Conservation (phyloP, 2,329 filamentous ascomycete species). For the Tolypocladium ophioglossoides region DNA sequence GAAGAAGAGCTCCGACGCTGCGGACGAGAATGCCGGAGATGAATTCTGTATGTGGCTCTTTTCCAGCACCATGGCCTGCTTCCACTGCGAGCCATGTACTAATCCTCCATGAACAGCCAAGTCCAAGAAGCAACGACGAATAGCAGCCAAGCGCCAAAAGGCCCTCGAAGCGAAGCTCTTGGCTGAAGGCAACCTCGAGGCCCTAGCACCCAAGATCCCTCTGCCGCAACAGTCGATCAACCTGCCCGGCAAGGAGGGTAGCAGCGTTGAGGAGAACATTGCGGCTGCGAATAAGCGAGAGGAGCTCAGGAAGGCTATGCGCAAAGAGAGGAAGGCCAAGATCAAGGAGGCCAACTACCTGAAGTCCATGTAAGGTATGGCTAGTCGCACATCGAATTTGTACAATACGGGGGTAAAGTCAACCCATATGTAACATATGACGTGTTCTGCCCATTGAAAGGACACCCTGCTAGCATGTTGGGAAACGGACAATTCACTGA, state of each 20-base stretch:
- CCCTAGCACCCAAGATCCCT: conserved; percentile 58
- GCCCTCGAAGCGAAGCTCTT: conserved; percentile 46
- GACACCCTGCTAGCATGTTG: not conserved
- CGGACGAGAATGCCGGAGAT: conserved; percentile 52
- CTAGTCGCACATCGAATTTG: conserved; percentile 4
- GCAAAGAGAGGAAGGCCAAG: conserved; percentile 60
- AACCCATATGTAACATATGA: conserved; percentile 15
- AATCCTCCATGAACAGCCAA: conserved; percentile 45
- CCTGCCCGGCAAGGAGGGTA: conserved; percentile 42
- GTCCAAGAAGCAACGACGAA: conserved; percentile 69
- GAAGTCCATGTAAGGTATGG: conserved; percentile 54
- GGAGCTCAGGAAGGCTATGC: conserved; percentile 60
- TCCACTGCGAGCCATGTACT: not conserved
- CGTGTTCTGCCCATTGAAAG: not conserved
- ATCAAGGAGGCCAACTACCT: conserved; percentile 86
- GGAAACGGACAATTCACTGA: not conserved
- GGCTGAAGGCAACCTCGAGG: conserved; percentile 54
- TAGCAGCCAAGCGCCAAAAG: conserved; percentile 56
- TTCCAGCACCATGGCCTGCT: not conserved
- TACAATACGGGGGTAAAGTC: conserved; percentile 11
- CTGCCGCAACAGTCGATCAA: conserved; percentile 71
- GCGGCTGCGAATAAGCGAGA: conserved; percentile 40
- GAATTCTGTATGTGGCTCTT: conserved; percentile 59
- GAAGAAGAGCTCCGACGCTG: conserved; percentile 39
- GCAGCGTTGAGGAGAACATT: conserved; percentile 33